Base-by-base conservation (phyloP, 116 monocot genomes). In the Posidonia oceanica region DNA sequence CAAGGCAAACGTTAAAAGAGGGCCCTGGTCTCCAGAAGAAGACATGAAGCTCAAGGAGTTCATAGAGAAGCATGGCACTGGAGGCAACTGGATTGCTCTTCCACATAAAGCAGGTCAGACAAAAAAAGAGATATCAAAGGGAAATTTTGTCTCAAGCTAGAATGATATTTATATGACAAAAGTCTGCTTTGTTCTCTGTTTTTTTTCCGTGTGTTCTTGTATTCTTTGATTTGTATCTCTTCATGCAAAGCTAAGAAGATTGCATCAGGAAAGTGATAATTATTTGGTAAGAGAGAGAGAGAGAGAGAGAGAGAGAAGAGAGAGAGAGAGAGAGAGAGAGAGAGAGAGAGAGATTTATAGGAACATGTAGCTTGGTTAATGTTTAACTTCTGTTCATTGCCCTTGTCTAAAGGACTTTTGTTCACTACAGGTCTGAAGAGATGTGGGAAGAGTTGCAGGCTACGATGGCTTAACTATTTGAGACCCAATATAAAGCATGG, bases 1-100 rank as follows among this genome's bases (percentile, higher is more conserved):
- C 72, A 86, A 86, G 75, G 82, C 80, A 2, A 77, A 80, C 58
- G 86, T 86, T 69, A 82, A 86, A 80, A 86, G 80, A 54, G 86
- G 86, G 5, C 86, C 86, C 7, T 86, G 86, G 86, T 86, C 80
- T 1, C 82, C 83, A n/a, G 86, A 86, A 39, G 86, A 86, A 48
- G 86, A 86, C 67, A 29, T 58, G 64, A 86, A 80, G 70, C 83
- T 86, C 60, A 86, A 75, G 75, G 80, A 82, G 17, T 86, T 71
- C 80, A 82, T 86, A 13, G 77, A 80, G 67, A 80, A 78, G 67
- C 14, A 86, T 72, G 86, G 86, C 12, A 82, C 75, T 22, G 80
- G 86, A 63, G 82, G 82, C 12, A 86, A 86, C 72, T 86, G 82
- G 86, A 86, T 86, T 70, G 80, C 83, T 59, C 83, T 83, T 55